Base-by-base conservation (phyloP, 169 alveolate species). In the Eimeria falciformis region DNA sequence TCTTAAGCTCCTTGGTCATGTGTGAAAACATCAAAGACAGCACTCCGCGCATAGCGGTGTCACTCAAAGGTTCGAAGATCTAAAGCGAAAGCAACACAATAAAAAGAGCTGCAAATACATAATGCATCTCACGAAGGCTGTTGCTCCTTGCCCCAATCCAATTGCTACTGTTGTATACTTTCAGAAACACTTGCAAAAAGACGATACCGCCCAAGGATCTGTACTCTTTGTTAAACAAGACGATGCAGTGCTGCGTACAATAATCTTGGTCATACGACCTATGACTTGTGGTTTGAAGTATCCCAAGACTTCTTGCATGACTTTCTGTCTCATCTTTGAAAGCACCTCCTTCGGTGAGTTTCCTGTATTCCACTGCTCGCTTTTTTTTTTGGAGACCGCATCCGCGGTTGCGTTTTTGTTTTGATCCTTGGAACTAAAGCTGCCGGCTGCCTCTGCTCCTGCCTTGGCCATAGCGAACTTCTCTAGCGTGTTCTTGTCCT, bases 31-130 rank as follows among this genome's bases (percentile, higher is more conserved):
- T 75, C n/a, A 84, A 37, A 33, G n/a, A 11, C 58, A 84, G 14
- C 23, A 84, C 55, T 65, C 47, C 55, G 11, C 56, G 73, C 62
- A 84, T 50, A 11, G 73, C 83, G 43, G 71, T 18, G 56, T 75
- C 40, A 14, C n/a, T 84, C 71, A 84, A 40, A 21, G 91, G 91
- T 55, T 84, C 91, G 71, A 84, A 84, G 37, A 84, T 37, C 91
- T 84, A 69, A 25, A 43, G n/a, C 25, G 4, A 62, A 62, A 25
- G 17, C 21, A 14, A 62, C 25, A 14, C 40, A 62, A 0, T 9
- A 62, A 9, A 14, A 62, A 11, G 9, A 62, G 33, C 5, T n/a
- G 73, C 40, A 18, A 62, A 62, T 2, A 21, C 21, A 62, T n/a
- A 33, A 33, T 33, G 2, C 40, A 33, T 33, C 40, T 33, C 40